These are phyloP conservation scores for Hydrangea macrophylla DNA, from an alignment of 148 eudicot species.

Conservation along the genomic window DNA sequence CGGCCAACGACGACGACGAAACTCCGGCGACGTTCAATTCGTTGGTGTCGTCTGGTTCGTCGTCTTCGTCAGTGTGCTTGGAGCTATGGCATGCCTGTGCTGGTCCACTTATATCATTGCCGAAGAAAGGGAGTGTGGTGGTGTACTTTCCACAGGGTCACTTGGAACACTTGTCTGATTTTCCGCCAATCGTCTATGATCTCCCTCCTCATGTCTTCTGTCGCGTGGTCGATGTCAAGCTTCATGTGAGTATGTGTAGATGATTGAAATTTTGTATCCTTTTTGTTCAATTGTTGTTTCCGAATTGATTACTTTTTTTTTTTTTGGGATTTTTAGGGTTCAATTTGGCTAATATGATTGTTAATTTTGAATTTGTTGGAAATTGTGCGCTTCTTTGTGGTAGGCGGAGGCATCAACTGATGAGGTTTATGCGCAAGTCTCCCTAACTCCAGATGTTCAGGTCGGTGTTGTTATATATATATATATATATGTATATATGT, in stretches of 20 bases:
- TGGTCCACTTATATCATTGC: slow-evolving; percentile 72
- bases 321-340: slow-evolving; percentile 1
- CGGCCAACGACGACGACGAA: slow-evolving; percentile 54
- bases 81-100: slow-evolving; percentile 99
- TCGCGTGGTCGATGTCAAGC: slow-evolving; percentile 89
- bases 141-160: slow-evolving; percentile 93
- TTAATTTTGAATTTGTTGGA: too few relatives aligned
- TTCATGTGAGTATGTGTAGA: slow-evolving; percentile 54
- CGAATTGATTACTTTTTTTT: too few relatives aligned
- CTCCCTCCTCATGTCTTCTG: slow-evolving; percentile 93
- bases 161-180: slow-evolving; percentile 51
- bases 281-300: not conserved
- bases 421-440: slow-evolving; percentile 91
- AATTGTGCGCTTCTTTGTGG: slow-evolving; percentile 3
- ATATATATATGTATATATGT: not conserved
- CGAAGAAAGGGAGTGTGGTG: slow-evolving; percentile 75
- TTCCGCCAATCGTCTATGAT: slow-evolving; percentile 34
- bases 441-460: slow-evolving; percentile 75
- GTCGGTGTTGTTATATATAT: slow-evolving; percentile 43
- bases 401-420: slow-evolving; percentile 87
- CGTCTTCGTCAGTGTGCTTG: slow-evolving; percentile 76
- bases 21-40: slow-evolving; percentile 24
- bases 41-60: slow-evolving; percentile 27
- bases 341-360: too few relatives aligned
- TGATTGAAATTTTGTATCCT: not conserved